phyloP scores from a whole-genome alignment of 2,329 filamentous ascomycete genomes.

The Rhinocladiella similis region DNA sequence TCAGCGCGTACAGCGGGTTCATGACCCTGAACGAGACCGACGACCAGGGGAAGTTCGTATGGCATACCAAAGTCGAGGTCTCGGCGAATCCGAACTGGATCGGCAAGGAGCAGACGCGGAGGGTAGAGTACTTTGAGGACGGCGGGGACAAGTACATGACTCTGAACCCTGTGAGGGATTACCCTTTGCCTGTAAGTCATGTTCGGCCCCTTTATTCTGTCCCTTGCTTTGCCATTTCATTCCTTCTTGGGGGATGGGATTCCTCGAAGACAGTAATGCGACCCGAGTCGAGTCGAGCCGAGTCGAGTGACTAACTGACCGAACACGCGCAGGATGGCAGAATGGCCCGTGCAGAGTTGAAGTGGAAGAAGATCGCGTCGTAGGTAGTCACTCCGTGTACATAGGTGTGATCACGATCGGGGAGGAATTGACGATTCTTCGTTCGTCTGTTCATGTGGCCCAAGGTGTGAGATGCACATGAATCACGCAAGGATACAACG shows the following conservation, averaged over 20 bases:
- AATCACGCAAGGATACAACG: too few species aligned
- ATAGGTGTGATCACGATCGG: too few species aligned
- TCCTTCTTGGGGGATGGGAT: too few species aligned
- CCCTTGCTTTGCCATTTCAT: too few species aligned
- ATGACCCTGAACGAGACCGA: slow-evolving; percentile 15
- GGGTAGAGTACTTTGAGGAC: slow-evolving; percentile 3
- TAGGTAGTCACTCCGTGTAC: too few species aligned
- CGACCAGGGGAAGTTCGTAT: slow-evolving; percentile 8
- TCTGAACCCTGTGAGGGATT: slow-evolving; percentile 15
- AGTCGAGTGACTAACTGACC: too few species aligned
- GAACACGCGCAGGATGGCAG: slow-evolving; percentile 12
- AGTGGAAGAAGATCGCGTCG: slow-evolving; percentile 17
- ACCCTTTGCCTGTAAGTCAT: slow-evolving; percentile 15
- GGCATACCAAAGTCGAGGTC: slow-evolving; percentile 22
- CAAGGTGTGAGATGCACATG: too few species aligned
- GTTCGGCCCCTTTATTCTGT: too few species aligned
- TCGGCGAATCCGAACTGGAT: slow-evolving; percentile 19
- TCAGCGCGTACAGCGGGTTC: slow-evolving; percentile 15
- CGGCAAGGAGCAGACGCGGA: slow-evolving; percentile 17
- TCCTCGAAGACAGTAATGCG: too few species aligned
- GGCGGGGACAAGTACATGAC: slow-evolving; percentile 14
- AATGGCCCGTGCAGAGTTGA: slow-evolving; percentile 14
- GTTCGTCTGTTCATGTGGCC: too few species aligned
- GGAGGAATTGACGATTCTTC: too few species aligned
- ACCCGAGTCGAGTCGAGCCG: too few species aligned